Conservation (phyloP, 495 filamentous ascomycete genomes). For the Aspergillus wentii region DNA sequence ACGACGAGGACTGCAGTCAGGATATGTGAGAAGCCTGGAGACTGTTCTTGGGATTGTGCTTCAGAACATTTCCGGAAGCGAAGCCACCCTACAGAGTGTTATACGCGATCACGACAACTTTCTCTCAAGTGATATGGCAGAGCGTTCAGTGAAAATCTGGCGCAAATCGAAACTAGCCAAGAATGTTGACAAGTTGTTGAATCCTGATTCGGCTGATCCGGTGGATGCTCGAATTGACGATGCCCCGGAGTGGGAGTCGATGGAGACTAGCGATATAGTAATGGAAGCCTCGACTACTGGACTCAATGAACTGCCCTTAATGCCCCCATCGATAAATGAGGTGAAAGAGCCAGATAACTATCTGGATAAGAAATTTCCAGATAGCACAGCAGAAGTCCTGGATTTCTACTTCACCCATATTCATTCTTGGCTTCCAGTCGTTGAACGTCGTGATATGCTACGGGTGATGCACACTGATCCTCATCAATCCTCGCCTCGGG, state of each 20-base stretch:
- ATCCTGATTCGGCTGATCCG: no score
- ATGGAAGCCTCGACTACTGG: no score
- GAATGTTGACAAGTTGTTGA: conserved; percentile 13
- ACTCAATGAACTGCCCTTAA: no score
- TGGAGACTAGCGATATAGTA: no score
- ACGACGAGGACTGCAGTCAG: conserved; percentile 60
- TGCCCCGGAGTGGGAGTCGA: no score
- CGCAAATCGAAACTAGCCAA: conserved; percentile 18
- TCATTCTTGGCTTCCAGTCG: conserved; percentile 60
- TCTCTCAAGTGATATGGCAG: conserved; percentile 21
- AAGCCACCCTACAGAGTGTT: conserved; percentile 22
- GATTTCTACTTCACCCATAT: conserved; percentile 63
- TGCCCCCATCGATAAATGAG: no score
- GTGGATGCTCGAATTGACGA: no score
- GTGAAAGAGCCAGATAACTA: background rate
- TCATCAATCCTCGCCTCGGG: conserved; percentile 1
- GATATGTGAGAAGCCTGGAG: conserved; percentile 61
- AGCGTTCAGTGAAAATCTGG: conserved; percentile 12
- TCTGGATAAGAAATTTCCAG: conserved; percentile 8
- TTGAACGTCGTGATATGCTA: conserved; percentile 54
- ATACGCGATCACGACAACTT: conserved; percentile 38
- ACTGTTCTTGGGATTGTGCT: conserved; percentile 38
- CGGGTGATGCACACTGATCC: conserved; percentile 17
- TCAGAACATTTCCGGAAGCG: conserved; percentile 21
- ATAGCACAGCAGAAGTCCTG: conserved; percentile 31